Conservation (phyloP, 495 filamentous ascomycete genomes). For the Penicillium salamii region DNA sequence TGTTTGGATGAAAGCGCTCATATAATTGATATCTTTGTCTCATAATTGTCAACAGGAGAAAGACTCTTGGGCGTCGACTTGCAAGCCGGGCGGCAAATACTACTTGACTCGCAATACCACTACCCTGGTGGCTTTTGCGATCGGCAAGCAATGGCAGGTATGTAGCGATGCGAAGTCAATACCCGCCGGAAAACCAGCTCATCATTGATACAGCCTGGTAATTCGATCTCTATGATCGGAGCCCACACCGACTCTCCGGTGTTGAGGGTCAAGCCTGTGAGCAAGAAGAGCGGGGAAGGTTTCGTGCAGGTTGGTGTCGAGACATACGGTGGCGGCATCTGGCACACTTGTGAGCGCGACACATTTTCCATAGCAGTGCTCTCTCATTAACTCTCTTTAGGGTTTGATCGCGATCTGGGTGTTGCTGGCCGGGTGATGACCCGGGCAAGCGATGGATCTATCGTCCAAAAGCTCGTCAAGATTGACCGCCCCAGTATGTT, state of each 20-base stretch:
- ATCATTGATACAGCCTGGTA: slow-evolving; percentile 60
- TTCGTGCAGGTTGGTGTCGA: slow-evolving; percentile 96
- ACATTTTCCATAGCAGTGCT: not conserved
- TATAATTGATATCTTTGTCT: not conserved
- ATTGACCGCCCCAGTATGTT: slow-evolving; percentile 76
- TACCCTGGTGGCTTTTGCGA: slow-evolving; percentile 90
- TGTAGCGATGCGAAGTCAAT: slow-evolving; percentile 4
- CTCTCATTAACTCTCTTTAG: slow-evolving; percentile 26
- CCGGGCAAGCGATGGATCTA: slow-evolving; percentile 66
- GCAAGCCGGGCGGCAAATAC: slow-evolving; percentile 89
- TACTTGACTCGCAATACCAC: slow-evolving; percentile 93
- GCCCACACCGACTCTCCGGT: slow-evolving; percentile 95
- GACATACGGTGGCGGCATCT: slow-evolving; percentile 86
- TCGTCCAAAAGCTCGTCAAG: slow-evolving; percentile 83
- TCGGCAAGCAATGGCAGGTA: slow-evolving; percentile 86
- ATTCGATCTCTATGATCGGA: slow-evolving; percentile 91
- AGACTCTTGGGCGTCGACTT: slow-evolving; percentile 77
- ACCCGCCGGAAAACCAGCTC: not conserved
- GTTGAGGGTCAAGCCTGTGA: slow-evolving; percentile 88
- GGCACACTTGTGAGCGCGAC: slow-evolving; percentile 54
- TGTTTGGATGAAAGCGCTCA: not conserved
- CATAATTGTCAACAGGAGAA: slow-evolving; percentile 56
- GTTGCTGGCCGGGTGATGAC: slow-evolving; percentile 88
- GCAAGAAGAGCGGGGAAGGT: slow-evolving; percentile 81
- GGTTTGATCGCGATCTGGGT: slow-evolving; percentile 95